Percentiles rank a stretch among this genome's conserved stretches.
phyloP scores from a whole-genome alignment of 306 rosid species.

The Lotus japonicus region DNA sequence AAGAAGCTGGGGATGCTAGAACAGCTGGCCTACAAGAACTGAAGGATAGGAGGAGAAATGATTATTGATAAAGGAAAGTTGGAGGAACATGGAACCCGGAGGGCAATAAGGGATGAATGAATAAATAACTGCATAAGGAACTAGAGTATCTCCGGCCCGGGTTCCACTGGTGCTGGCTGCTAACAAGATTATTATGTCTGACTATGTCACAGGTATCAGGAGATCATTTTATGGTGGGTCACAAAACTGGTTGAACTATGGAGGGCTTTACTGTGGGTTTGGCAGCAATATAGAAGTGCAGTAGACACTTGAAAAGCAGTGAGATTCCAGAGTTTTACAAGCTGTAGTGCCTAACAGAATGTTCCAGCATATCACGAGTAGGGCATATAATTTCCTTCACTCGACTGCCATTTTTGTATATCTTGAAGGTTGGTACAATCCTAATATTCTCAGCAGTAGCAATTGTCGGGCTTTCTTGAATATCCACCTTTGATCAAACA shows the following conservation, averaged over 20 bases:
- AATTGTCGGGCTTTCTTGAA: constrained; percentile 43
- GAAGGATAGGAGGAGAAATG: background rate
- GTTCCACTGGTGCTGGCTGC: constrained; percentile 51
- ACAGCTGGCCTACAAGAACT: constrained; percentile 24
- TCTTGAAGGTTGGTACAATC: constrained; percentile 80
- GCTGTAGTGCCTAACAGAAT: constrained; percentile 69
- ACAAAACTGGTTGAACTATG: constrained; percentile 30
- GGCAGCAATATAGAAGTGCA: constrained; percentile 26
- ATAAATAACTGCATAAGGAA: constrained; percentile 51
- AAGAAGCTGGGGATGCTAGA: constrained; percentile 24
- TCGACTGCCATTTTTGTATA: constrained; percentile 65
- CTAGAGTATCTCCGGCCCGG: constrained; percentile 71
- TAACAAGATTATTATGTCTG: constrained; percentile 50
- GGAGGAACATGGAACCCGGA: constrained; percentile 53
- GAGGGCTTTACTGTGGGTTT: constrained; percentile 25
- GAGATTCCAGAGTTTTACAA: constrained; percentile 29
- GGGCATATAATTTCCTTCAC: constrained; percentile 84
- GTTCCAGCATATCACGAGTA: constrained; percentile 62
- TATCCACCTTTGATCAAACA: constrained; percentile 51
- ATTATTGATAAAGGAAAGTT: constrained; percentile 18
- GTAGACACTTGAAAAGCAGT: constrained; percentile 21
- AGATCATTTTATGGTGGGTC: constrained; percentile 38
- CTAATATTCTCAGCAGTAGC: constrained; percentile 60
- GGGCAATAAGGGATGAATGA: constrained; percentile 75
- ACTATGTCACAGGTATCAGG: constrained; percentile 53